Base-by-base conservation (phyloP, 1,284 basidiomycete species). In the Tilletia horrida region DNA sequence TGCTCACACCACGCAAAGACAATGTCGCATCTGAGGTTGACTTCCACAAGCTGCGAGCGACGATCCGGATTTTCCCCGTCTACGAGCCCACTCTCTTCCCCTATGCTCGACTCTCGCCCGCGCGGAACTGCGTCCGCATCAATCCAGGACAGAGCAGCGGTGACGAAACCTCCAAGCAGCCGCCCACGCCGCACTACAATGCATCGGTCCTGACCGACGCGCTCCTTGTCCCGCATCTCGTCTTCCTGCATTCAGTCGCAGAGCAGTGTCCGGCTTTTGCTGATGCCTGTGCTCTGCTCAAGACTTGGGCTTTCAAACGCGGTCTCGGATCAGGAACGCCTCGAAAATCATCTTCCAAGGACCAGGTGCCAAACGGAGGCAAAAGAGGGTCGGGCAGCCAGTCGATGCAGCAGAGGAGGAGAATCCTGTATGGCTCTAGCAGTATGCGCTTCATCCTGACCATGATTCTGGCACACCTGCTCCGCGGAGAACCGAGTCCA, bases 221-320 rank as follows among this genome's bases (percentile, higher is more conserved):
- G 3, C 86, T 88, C 1, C 88, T 90, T 2, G 87, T 88, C 73
- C 73, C 86, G 0, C 86, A 90, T 67, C 85, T 95, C 2, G 84
- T 94, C 29, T 85, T 88, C 29, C 85, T 89, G 11, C 88, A 95
- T 81, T 81, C 84, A 0, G 83, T 91, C 18, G 86, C 89, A 59
- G 85, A 89, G 70, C 83, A 85, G 14, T 85, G 87, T 3, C 85
- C 89, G 0, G 86, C 88, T 0, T 92, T 91, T 77, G 82, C 84
- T 1, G 90, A 94, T 69, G 92, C 91, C 7, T 83, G 92, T 21
- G 85, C 89, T 0, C 84, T 97, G 11, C 87, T 97, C 66, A 87
- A 92, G 23, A 87, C 95, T 21, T 97, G 94, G 95, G 91, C 91
- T 1, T 89, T 89, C 66, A 91, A 94, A 79, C 86, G 93, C 23